Evolutionary conservation across 352 stramenopile species (phyloP).

Genomic region (Pythium biforme): DNA sequence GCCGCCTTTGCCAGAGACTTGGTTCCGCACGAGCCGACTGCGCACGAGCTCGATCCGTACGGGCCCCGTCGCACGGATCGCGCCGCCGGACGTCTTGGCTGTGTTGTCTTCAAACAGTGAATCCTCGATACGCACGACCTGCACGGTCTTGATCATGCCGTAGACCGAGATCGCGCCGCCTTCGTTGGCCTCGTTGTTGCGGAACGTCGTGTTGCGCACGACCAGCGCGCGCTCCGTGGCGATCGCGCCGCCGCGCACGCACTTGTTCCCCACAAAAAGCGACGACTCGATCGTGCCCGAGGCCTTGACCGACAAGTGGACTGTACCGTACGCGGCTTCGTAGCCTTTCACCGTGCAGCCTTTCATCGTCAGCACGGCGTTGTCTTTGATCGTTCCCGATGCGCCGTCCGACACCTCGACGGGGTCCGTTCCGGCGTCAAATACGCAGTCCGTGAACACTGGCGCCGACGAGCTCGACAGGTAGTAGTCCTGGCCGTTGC

Average conservation of each 20-base stretch:
- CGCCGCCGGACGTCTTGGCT: slow-evolving; percentile 13
- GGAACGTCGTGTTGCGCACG: slow-evolving; percentile 11
- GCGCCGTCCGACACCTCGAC: slow-evolving; percentile 21
- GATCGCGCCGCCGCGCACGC: slow-evolving; percentile 13
- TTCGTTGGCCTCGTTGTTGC: slow-evolving; percentile 1
- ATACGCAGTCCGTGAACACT: slow-evolving; percentile 21
- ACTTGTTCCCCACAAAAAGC: neutral
- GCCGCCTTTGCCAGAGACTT: neutral
- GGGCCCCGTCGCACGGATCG: slow-evolving; percentile 4
- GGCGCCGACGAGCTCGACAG: slow-evolving; percentile 23
- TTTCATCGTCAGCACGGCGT: slow-evolving; percentile 13
- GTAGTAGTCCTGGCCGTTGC: slow-evolving; percentile 29
- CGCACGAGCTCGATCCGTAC: neutral
- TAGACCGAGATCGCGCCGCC: slow-evolving; percentile 9
- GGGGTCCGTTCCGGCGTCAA: slow-evolving; percentile 19
- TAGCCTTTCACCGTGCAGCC: neutral
- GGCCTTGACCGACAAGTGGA: neutral
- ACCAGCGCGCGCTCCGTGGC: slow-evolving; percentile 17
- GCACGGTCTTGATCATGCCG: neutral
- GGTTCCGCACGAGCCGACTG: neutral
- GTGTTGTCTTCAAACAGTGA: slow-evolving; percentile 19
- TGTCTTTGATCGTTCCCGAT: slow-evolving; percentile 18
- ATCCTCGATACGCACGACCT: slow-evolving; percentile 4
- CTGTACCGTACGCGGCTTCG: slow-evolving; percentile 5
- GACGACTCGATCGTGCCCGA: neutral